Percentiles rank a stretch among this genome's conserved stretches.
These are phyloP conservation scores for Suillus bovinus DNA, from an alignment of 768 basidiomycete genomes.

Conservation along the genomic window DNA sequence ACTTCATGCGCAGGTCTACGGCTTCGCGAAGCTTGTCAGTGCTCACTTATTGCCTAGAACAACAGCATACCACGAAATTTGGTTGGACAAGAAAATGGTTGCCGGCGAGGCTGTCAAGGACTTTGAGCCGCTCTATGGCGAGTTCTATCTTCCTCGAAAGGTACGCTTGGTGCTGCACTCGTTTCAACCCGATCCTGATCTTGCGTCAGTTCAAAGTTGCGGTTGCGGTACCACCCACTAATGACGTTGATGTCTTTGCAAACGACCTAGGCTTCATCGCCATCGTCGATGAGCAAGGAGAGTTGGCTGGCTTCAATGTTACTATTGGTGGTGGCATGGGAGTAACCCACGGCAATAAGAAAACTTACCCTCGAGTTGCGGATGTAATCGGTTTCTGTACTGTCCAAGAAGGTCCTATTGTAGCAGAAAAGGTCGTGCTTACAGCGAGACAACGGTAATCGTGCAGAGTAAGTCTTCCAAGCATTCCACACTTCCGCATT, in stretches of 20 bases:
- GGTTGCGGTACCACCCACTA: constrained; percentile 93
- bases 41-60: constrained; percentile 87
- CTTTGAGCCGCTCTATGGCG: constrained; percentile 96
- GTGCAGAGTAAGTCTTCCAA: constrained; percentile 69
- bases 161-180: constrained; percentile 37
- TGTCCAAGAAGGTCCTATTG: constrained; percentile 76
- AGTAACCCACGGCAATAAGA: constrained; percentile 98
- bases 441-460: constrained; percentile 97
- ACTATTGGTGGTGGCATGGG: constrained; percentile 97
- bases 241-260: constrained; percentile 94
- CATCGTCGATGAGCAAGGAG: constrained; percentile 73
- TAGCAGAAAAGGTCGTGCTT: constrained; percentile 93
- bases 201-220: constrained; percentile 88
- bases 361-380: constrained; percentile 92
- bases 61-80: constrained; percentile 97
- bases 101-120: constrained; percentile 93
- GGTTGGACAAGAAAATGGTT: constrained; percentile 96
- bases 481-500: not conserved
- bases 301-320: constrained; percentile 92
- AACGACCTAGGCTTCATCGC: constrained; percentile 98
- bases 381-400: constrained; percentile 93
- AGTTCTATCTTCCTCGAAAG: constrained; percentile 95
- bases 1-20: constrained; percentile 79
- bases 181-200: not conserved
- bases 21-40: constrained; percentile 83